Conservation (phyloP, 768 basidiomycete species). For the Mrakia frigida region DNA sequence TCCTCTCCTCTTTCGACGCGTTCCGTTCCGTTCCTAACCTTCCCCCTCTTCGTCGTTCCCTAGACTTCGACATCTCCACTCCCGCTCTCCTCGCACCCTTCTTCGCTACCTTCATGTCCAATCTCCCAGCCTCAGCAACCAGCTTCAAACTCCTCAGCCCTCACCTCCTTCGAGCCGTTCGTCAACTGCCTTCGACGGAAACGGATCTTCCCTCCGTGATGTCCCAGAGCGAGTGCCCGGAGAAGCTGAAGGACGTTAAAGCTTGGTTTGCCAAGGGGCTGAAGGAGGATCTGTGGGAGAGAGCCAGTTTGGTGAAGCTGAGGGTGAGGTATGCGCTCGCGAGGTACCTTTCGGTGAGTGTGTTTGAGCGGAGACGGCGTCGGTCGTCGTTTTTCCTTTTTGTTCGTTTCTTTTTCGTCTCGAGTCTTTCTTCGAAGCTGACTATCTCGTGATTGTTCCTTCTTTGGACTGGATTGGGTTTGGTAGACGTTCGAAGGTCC, state of each 20-base stretch:
- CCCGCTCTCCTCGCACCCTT: not conserved
- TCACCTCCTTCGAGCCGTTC: slow-evolving; percentile 3
- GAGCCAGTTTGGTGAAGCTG: not conserved
- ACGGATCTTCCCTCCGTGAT: too few relatives aligned
- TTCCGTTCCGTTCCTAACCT: not conserved
- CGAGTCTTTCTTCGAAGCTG: not conserved
- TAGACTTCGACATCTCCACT: not conserved
- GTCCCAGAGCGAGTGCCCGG: not conserved
- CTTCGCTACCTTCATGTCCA: not conserved
- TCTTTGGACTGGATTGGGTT: too few relatives aligned
- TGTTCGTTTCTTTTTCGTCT: not conserved
- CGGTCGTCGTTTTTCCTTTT: not conserved
- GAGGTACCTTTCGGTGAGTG: slow-evolving; percentile 16
- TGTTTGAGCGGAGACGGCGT: too few relatives aligned
- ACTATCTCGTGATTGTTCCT: not conserved
- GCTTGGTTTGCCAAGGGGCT: slow-evolving; percentile 6
- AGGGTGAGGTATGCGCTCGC: slow-evolving; percentile 12
- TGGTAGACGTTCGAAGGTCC: slow-evolving; percentile 1
- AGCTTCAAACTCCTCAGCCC: not conserved
- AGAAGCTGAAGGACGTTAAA: not conserved
- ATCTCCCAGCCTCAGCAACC: not conserved
- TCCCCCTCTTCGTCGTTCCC: not conserved
- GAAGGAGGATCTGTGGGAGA: slow-evolving; percentile 14
- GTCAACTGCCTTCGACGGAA: not conserved
- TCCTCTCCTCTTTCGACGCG: not conserved